Evolutionary conservation across 2,329 filamentous ascomycete genomes (phyloP), one percentile per base, ranked within the genome.

Genomic region (Epichloe baconii): DNA sequence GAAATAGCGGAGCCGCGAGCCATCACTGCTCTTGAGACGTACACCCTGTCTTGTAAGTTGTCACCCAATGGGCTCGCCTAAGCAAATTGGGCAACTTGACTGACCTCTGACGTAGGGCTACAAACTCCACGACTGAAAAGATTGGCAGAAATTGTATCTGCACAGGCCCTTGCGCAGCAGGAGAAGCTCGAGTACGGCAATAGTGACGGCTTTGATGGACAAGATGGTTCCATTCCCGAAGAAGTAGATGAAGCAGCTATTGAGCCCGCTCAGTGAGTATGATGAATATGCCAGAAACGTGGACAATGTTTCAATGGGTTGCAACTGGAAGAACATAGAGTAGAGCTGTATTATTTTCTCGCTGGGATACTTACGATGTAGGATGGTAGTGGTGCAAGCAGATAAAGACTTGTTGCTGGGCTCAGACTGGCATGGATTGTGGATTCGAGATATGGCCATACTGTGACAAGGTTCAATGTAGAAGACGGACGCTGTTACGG

Each of bases 1-100:
- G 93, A 97, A 69, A 98, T 98, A 67, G 93, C 93, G 14, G 93
- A 98, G 69, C 93, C 93, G 31, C 81, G 93, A 65, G 87, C 88
- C 50, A 98, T 98, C 63, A 96, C 90, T 3, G 93, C 93, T 49
- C 73, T 98, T 58, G 93, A 98, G 73, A 98, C 93, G 14, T 98
- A 98, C 67, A 97, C 93, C 48, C 93, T 93, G 56, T 95, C 90
- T 59, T 98, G 91, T 93, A 77, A 78, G 86, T 23, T 17, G 5
- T 17, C 26, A 10, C 14, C 34, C 12, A 31, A 26, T 14, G 37
- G n/a, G 12, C 38, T 37, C 11, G 12, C 7, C n/a, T 36, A 11
- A 12, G 26, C 3, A 26, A 7, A 23, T 31, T 2, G 14, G 6
- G 19, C 10, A 44, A 37, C 12, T 6, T 36, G 51, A 66, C 66